Evolutionary conservation across 495 filamentous ascomycete species (phyloP).

Genomic region (Xeromyces bisporus): DNA sequence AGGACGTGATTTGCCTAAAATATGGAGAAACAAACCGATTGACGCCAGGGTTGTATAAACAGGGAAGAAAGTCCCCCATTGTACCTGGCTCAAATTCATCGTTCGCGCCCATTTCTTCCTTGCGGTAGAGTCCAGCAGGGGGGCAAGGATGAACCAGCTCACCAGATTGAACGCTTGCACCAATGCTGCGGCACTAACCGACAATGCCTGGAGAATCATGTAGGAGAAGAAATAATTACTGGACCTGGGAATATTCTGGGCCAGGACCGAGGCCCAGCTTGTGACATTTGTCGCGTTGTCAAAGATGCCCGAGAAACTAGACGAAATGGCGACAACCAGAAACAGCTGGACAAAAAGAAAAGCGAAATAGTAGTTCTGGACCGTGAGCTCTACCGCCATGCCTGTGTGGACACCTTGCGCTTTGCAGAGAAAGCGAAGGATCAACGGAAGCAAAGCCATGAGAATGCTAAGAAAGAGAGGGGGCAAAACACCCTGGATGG

Average conservation of each 20-base stretch:
- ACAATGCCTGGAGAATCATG: slow-evolving; percentile 86
- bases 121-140: slow-evolving; percentile 70
- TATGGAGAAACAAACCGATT: slow-evolving; percentile 44
- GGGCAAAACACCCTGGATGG: slow-evolving; percentile 76
- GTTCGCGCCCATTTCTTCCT: slow-evolving; percentile 79
- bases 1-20: too few species aligned
- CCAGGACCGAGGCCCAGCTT: slow-evolving; percentile 51
- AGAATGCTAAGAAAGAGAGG: slow-evolving; percentile 61
- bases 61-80: slow-evolving; percentile 90
- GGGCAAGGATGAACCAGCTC: slow-evolving; percentile 64
- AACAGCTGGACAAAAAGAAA: slow-evolving; percentile 96
- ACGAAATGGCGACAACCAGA: slow-evolving; percentile 75
- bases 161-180: slow-evolving; percentile 66
- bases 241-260: slow-evolving; percentile 67
- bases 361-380: slow-evolving; percentile 84
- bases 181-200: slow-evolving; percentile 74
- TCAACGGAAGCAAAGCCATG: slow-evolving; percentile 62
- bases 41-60: slow-evolving; percentile 91
- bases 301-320: slow-evolving; percentile 53
- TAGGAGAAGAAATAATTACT: slow-evolving; percentile 98
- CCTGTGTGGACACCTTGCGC: slow-evolving; percentile 74
- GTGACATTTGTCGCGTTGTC: slow-evolving; percentile 43
- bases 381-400: slow-evolving; percentile 57
- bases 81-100: slow-evolving; percentile 56
- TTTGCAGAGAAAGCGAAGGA: slow-evolving; percentile 55